Percentiles rank a stretch among this genome's conserved stretches.
Evolutionary conservation across 768 basidiomycete species (phyloP).

Genomic region (Lentinula lateritia): DNA sequence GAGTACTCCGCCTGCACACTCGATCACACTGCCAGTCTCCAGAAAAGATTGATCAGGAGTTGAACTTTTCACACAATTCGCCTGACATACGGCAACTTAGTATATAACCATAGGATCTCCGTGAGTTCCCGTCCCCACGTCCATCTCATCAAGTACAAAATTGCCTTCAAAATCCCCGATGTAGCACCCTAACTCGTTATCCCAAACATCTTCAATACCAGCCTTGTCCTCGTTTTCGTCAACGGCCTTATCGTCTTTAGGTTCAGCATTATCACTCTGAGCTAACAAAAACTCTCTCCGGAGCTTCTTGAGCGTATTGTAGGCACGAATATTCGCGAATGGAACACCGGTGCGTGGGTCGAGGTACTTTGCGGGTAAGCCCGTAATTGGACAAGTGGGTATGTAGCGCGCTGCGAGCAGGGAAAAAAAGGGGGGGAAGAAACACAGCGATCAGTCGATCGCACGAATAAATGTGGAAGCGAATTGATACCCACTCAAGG

Average conservation of each 20-base stretch:
- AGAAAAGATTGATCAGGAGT: no score
- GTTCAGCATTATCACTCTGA: background rate
- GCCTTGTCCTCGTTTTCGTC: background rate
- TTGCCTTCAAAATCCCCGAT: slow-evolving; percentile 13
- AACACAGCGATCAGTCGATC: background rate
- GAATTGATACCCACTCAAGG: slow-evolving; percentile 41
- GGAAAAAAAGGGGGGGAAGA: background rate
- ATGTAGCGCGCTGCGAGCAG: slow-evolving; percentile 53
- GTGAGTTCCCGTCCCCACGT: background rate
- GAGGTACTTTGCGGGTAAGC: slow-evolving; percentile 66
- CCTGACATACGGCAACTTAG: background rate
- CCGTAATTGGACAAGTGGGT: slow-evolving; percentile 73
- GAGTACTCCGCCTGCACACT: no score
- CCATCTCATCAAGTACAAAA: background rate
- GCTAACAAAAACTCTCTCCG: background rate
- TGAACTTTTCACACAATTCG: no score
- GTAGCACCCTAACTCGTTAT: slow-evolving; percentile 36
- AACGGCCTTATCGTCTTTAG: background rate
- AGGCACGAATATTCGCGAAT: slow-evolving; percentile 68
- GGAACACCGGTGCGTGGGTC: slow-evolving; percentile 81
- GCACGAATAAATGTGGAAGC: background rate
- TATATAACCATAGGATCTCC: background rate
- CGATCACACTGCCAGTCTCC: no score
- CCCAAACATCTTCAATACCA: slow-evolving; percentile 5
- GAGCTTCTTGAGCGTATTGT: slow-evolving; percentile 40